These are phyloP conservation scores for Aureobasidium uvarum DNA, from an alignment of 2,329 filamentous ascomycete genomes.

Conservation along the genomic window DNA sequence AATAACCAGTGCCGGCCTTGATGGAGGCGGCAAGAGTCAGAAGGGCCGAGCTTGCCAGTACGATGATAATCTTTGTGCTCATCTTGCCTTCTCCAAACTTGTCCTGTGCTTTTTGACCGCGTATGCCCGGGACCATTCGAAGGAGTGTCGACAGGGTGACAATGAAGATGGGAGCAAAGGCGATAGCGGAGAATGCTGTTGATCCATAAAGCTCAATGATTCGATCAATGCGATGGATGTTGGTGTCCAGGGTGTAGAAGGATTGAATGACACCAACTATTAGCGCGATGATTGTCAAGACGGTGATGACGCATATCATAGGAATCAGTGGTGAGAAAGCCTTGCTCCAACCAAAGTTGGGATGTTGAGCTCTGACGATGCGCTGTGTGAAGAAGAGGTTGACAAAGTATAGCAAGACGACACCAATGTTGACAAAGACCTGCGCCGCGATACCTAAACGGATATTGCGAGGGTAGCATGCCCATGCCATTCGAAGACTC, in stretches of 20 bases:
- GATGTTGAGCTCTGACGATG: constrained; percentile 70
- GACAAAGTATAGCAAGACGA: constrained; percentile 71
- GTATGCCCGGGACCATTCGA: constrained; percentile 37
- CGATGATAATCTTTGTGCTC: constrained; percentile 63
- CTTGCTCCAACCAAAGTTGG: constrained; percentile 66
- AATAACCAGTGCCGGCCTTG: constrained; percentile 60
- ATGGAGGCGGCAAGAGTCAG: constrained; percentile 69
- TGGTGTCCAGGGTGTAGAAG: constrained; percentile 62
- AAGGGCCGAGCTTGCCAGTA: constrained; percentile 58
- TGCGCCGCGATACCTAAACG: constrained; percentile 57
- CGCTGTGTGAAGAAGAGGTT: constrained; percentile 77
- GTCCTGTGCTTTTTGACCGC: constrained; percentile 44
- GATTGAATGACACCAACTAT: constrained; percentile 63
- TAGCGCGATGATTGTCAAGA: constrained; percentile 61
- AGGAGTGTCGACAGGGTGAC: constrained; percentile 49
- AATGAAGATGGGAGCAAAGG: constrained; percentile 65
- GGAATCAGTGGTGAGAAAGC: constrained; percentile 55
- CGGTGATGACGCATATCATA: constrained; percentile 58
- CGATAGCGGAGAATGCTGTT: constrained; percentile 62
- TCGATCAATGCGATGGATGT: constrained; percentile 54
- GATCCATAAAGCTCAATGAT: constrained; percentile 62
- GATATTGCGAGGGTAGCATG: constrained; percentile 46
- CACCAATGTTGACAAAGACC: constrained; percentile 71
- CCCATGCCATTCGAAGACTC: constrained; percentile 57
- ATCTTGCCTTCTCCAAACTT: constrained; percentile 67